Conservation (phyloP, 768 basidiomycete genomes). For the Agaricus subrufescens region DNA sequence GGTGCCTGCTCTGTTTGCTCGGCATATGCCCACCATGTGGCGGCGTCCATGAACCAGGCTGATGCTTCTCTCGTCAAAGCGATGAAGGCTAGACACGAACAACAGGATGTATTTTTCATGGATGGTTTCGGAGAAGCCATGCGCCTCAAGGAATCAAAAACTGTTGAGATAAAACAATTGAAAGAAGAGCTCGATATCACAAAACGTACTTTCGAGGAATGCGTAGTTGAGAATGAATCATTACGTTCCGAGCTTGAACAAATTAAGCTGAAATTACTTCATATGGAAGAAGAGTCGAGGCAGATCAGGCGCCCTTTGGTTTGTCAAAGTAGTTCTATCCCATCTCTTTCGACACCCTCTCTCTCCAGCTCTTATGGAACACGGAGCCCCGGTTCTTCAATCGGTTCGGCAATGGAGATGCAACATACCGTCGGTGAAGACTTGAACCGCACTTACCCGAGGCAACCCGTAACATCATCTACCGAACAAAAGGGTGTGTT, state of each 20-base stretch:
- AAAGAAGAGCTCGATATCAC: not conserved
- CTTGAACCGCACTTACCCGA: not conserved
- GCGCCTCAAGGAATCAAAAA: not conserved
- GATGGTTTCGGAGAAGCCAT: constrained; percentile 6
- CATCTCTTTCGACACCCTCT: not conserved
- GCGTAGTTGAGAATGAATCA: not conserved
- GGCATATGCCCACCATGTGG: constrained; percentile 1
- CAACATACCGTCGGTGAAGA: not conserved
- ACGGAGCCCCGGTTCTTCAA: constrained; percentile 3
- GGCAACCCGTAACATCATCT: not conserved
- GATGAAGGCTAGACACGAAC: not conserved
- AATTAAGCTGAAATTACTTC: not conserved
- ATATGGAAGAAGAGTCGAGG: not conserved
- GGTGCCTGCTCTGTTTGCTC: constrained; percentile 2
- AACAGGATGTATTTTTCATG: constrained; percentile 1
- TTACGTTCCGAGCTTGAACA: constrained; percentile 1
- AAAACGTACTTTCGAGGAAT: not conserved
- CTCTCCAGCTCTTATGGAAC: not conserved
- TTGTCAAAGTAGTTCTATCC: not conserved
- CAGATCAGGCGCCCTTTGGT: not conserved
- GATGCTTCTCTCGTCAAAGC: not conserved
- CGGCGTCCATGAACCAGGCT: not conserved
- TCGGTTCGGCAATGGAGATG: constrained; percentile 2
- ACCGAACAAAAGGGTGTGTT: not conserved
- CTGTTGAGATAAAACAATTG: not conserved